These are phyloP conservation scores for Solanum sitiens DNA, from an alignment of 257 asterid genomes.

Conservation along the genomic window DNA sequence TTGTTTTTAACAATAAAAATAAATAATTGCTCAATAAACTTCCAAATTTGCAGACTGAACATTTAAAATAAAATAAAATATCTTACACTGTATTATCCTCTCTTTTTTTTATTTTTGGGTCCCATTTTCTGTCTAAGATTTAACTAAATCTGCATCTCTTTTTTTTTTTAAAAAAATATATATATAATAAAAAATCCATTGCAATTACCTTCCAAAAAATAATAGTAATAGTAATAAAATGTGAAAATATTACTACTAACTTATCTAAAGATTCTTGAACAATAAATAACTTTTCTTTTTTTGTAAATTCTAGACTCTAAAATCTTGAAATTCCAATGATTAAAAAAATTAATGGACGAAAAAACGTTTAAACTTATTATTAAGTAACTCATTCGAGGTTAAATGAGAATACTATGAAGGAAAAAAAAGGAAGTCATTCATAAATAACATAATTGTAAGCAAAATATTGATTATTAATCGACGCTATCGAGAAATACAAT, in stretches of 20 bases:
- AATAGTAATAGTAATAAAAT: not conserved
- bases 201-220: not conserved
- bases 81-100: not conserved
- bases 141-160: not conserved
- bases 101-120: not conserved
- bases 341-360: too few relatives aligned
- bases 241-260: not conserved
- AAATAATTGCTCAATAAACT: not conserved
- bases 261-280: not conserved
- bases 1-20: not conserved
- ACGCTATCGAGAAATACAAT: not conserved
- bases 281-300: not conserved
- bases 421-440: not conserved
- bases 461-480: not conserved
- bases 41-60: not conserved
- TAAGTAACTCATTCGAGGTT: not conserved
- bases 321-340: not conserved
- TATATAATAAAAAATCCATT: not conserved
- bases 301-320: not conserved
- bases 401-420: not conserved
- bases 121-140: not conserved
- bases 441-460: not conserved
- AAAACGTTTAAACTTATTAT: not conserved
- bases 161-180: too few relatives aligned
- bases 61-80: not conserved